These are phyloP conservation scores for Castanopsis chinensis DNA, from an alignment of 306 rosid species.

Conservation along the genomic window DNA sequence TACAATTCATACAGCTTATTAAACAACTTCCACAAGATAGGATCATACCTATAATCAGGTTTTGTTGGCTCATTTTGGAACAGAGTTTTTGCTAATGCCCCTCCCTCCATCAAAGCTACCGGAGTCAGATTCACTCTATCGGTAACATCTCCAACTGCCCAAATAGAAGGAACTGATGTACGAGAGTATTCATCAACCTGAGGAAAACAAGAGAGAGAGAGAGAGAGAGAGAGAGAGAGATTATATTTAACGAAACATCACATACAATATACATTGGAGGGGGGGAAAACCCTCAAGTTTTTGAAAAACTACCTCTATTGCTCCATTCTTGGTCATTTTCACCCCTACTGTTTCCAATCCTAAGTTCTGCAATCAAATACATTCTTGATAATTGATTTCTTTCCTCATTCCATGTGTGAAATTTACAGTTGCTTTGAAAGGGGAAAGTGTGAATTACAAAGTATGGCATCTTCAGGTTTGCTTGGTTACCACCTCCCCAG, in stretches of 20 bases:
- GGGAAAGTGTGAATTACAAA: conserved; percentile 2
- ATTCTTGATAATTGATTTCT: background rate
- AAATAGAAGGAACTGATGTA: conserved; percentile 89
- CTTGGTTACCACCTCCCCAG: conserved; percentile 7
- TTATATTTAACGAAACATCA: background rate
- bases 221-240: background rate
- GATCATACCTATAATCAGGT: conserved; percentile 79
- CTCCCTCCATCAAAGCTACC: conserved; percentile 98
- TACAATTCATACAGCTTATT: background rate
- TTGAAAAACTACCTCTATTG: conserved; percentile 70
- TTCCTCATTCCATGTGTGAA: conserved; percentile 3
- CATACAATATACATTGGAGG: background rate
- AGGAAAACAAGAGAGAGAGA: background rate
- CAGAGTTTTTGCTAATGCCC: conserved; percentile 74
- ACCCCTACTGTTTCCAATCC: conserved; percentile 95
- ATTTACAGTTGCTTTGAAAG: conserved; percentile 8
- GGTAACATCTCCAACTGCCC: conserved; percentile 98
- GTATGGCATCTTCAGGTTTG: conserved; percentile 13
- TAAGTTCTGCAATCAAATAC: conserved; percentile 62
- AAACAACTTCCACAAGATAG: conserved; percentile 16
- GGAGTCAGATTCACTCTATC: conserved; percentile 94
- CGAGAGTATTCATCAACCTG: conserved; percentile 95
- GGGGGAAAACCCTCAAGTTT: conserved; percentile 4
- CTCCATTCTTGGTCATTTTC: conserved; percentile 64
- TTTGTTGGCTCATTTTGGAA: conserved; percentile 83